phyloP scores from a whole-genome alignment of 768 basidiomycete genomes.

The Hygrocybe punicea region DNA sequence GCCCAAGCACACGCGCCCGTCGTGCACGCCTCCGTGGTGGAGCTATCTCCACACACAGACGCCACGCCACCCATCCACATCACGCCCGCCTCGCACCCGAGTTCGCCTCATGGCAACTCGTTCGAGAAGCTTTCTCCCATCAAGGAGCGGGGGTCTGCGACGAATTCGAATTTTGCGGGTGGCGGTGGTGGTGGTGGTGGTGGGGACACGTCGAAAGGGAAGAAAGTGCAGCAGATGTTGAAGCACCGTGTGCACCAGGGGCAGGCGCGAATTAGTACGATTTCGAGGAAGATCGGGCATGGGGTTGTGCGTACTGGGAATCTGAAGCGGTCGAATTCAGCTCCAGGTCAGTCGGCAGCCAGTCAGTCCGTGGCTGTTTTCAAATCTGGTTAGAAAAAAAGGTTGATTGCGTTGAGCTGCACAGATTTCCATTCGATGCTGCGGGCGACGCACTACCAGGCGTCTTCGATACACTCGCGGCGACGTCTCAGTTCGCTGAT shows the following conservation, averaged over 20 bases:
- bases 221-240: slow-evolving; percentile 73
- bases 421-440: slow-evolving; percentile 69
- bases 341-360: slow-evolving; percentile 66
- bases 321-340: slow-evolving; percentile 60
- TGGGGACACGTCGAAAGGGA: slow-evolving; percentile 53
- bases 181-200: slow-evolving; percentile 15
- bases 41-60: neutral
- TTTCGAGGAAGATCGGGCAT: slow-evolving; percentile 72
- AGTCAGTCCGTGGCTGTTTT: too few relatives aligned
- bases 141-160: neutral
- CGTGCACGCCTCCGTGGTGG: neutral
- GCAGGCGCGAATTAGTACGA: slow-evolving; percentile 67
- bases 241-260: slow-evolving; percentile 73
- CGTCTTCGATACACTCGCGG: slow-evolving; percentile 83
- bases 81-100: neutral
- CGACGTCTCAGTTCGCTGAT: slow-evolving; percentile 52
- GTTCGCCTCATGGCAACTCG: neutral
- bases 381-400: too few relatives aligned
- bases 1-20: neutral
- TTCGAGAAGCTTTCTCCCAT: neutral
- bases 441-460: slow-evolving; percentile 59
- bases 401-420: too few relatives aligned
- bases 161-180: slow-evolving; percentile 24
- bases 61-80: neutral
- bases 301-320: slow-evolving; percentile 57